Conservation (phyloP, 164 flowering plant species). For the Stephania cephalantha region DNA sequence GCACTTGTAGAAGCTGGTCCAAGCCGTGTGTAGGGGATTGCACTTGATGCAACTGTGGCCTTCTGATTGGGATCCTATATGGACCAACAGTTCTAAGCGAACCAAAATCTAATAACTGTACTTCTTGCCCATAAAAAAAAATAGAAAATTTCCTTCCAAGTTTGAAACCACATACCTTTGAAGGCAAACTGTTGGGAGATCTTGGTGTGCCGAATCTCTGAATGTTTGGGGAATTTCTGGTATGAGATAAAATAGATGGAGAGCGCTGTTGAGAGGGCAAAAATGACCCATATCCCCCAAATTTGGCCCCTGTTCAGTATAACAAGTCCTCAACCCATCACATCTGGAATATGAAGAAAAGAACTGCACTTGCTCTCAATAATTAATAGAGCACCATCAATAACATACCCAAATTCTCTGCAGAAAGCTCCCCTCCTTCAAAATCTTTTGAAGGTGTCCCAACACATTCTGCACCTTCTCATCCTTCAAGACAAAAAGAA, state of each 20-base stretch:
- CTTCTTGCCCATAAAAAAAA: neutral
- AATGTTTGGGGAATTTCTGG: slow-evolving; percentile 35
- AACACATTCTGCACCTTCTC: slow-evolving; percentile 59
- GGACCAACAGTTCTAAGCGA: slow-evolving; percentile 6
- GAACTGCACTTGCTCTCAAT: neutral
- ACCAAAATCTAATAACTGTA: neutral
- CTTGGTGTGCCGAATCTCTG: slow-evolving; percentile 21
- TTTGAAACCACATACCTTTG: slow-evolving; percentile 37
- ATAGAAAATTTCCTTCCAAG: neutral
- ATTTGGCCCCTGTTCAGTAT: slow-evolving; percentile 56
- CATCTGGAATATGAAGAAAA: slow-evolving; percentile 1
- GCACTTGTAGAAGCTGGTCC: slow-evolving; percentile 25
- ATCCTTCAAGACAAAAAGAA: slow-evolving; percentile 21
- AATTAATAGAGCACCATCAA: neutral
- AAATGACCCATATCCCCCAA: slow-evolving; percentile 84
- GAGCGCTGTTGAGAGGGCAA: slow-evolving; percentile 59
- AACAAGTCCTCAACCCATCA: slow-evolving; percentile 16
- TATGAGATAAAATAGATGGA: slow-evolving; percentile 39
- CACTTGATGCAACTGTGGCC: slow-evolving; percentile 22
- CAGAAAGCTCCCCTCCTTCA: slow-evolving; percentile 57
- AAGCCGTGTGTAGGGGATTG: slow-evolving; percentile 16
- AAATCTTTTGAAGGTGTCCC: slow-evolving; percentile 82
- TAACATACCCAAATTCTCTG: slow-evolving; percentile 69
- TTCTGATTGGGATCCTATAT: slow-evolving; percentile 41
- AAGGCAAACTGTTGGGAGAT: slow-evolving; percentile 27